phyloP scores from a whole-genome alignment of 1,284 basidiomycete genomes.

The Ceratobasidium sp. region DNA sequence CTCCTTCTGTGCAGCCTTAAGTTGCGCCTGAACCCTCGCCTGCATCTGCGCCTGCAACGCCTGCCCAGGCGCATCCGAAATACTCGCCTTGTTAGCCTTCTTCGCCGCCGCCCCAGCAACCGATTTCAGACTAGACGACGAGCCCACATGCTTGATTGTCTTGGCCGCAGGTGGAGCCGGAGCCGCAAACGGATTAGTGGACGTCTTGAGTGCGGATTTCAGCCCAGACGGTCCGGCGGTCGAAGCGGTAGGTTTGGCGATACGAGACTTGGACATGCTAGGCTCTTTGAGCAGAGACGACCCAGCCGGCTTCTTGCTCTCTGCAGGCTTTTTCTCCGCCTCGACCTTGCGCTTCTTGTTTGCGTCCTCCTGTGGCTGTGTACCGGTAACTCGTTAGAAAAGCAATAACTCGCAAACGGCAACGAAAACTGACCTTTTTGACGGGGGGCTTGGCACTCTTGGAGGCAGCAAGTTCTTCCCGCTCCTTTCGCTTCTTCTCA shows the following conservation, averaged over 20 bases:
- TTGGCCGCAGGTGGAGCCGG: conserved; percentile 21
- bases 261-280: conserved; percentile 52
- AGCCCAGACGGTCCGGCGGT: conserved; percentile 48
- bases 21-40: conserved; percentile 51
- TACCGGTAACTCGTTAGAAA: conserved; percentile 13
- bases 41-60: conserved; percentile 61
- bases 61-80: conserved; percentile 60
- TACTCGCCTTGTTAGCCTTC: conserved; percentile 42
- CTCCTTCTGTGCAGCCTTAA: conserved; percentile 59
- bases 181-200: conserved; percentile 28
- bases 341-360: conserved; percentile 74
- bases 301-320: conserved; percentile 66
- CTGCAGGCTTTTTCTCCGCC: conserved; percentile 67
- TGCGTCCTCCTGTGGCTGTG: conserved; percentile 66
- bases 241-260: conserved; percentile 53
- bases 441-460: conserved; percentile 58
- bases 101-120: conserved; percentile 1
- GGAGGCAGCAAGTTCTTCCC: conserved; percentile 79
- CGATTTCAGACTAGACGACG: conserved; percentile 36
- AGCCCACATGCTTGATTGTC: conserved; percentile 37
- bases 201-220: conserved; percentile 45
- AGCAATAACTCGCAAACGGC: background rate
- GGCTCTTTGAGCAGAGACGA: conserved; percentile 47
- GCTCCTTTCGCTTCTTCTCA: conserved; percentile 75
- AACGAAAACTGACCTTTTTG: conserved; percentile 41